These are phyloP conservation scores for Penicillium frequentans DNA, from an alignment of 2,329 filamentous ascomycete species.

Conservation along the genomic window DNA sequence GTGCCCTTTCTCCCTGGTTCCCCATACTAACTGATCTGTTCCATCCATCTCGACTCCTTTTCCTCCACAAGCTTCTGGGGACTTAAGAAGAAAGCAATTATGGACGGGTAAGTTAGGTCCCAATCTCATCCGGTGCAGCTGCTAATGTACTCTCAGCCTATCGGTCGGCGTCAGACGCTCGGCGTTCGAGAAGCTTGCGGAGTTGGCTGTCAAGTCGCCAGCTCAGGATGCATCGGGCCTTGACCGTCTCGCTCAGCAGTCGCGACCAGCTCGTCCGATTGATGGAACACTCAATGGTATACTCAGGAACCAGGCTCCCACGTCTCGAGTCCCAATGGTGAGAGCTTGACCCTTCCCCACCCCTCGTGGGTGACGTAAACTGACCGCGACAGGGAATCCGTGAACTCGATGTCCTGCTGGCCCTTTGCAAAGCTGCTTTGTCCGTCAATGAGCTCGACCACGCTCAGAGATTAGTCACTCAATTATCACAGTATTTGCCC, in stretches of 20 bases:
- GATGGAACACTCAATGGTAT: slow-evolving; percentile 39
- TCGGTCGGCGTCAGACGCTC: slow-evolving; percentile 38
- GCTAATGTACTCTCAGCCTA: slow-evolving; percentile 26
- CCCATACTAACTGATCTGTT: not conserved
- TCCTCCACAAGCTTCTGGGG: not conserved
- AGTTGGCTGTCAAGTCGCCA: slow-evolving; percentile 39
- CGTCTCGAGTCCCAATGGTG: slow-evolving; percentile 43
- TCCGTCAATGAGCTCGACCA: slow-evolving; percentile 68
- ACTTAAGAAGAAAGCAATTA: not conserved
- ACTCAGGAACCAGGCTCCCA: slow-evolving; percentile 36
- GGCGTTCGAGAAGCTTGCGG: slow-evolving; percentile 47
- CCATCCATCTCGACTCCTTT: not conserved
- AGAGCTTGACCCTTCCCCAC: not conserved
- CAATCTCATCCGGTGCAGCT: not conserved
- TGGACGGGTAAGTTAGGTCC: not conserved
- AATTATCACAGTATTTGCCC: slow-evolving; percentile 80
- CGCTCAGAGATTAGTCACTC: slow-evolving; percentile 74
- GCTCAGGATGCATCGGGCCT: slow-evolving; percentile 34
- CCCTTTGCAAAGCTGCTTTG: slow-evolving; percentile 86
- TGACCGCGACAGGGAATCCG: slow-evolving; percentile 65
- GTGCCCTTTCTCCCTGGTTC: slow-evolving; percentile 13
- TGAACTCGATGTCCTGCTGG: slow-evolving; percentile 88
- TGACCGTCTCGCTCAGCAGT: slow-evolving; percentile 35
- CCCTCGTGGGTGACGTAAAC: slow-evolving; percentile 3
- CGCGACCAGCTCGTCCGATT: slow-evolving; percentile 18